Base-by-base conservation (phyloP, 78 protist genomes). In the Protostelium mycophagum region DNA sequence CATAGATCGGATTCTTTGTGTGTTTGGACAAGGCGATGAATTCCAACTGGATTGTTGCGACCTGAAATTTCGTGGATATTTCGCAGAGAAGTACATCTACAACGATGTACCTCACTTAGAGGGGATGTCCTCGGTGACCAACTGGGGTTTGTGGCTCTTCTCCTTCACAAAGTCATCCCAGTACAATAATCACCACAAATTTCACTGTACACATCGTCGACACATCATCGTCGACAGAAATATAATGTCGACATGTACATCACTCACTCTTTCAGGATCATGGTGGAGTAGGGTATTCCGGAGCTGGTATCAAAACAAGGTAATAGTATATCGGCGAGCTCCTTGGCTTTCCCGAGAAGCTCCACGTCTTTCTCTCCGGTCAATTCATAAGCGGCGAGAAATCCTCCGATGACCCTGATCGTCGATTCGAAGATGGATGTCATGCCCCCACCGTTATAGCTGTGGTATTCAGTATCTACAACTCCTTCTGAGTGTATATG, bases 371-470 rank as follows among this genome's bases (percentile, higher is more conserved):
- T 83, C 73, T 51, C 73, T n/a, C 83, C 84, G 31, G 98, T 90
- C 25, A 97, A 87, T 34, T 84, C 91, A 87, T 96, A 91, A n/a
- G 96, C 94, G 34, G 96, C 1, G 36, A 97, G 88, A 38, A 96
- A 91, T 23, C 95, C 96, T 9, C 99, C 99, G 29, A 97, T 36
- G 37, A 91, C 34, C 83, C 99, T 90, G 85, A 97, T 97, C 38
- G 90, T 95, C 29, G 95, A 89, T 88, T 97, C 99, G 88, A 97
- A 97, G 63, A 94, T 83, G 31, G 95, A 93, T 25, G 73, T 51
- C 73, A 51, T 51, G 5, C 73, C 73, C 73, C 73, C 16, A 16
- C 73, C 73, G 73, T 51, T 51, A 16, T 51, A 51, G 31, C 73
- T 51, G 73, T n/a, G n/a, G n/a, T n/a, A n/a, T n/a, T n/a, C n/a